Evolutionary conservation across 2,329 filamentous ascomycete species (phyloP), one percentile per base, ranked within the genome.

Genomic region (Ophiostoma novo-ulmi): DNA sequence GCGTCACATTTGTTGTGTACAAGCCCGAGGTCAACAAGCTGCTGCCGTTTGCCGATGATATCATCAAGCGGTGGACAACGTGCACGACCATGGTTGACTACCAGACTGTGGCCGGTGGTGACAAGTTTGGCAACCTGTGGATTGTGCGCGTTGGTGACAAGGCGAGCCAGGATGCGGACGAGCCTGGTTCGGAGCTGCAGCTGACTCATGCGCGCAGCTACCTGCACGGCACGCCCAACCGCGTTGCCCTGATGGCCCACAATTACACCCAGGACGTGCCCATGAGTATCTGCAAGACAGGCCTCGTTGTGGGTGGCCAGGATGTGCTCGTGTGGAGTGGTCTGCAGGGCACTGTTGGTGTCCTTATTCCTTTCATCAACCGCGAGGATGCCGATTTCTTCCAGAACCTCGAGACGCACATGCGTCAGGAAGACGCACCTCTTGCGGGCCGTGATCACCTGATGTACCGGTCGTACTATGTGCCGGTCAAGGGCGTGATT

Each of bases 101-200:
- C 79, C 95, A 99, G 78, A 97, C 95, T 0, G 89, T 92, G 35
- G 94, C 93, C 2, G 95, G 94, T 48, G 94, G 94, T 48, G 95
- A 99, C 82, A 98, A 97, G 78, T 99, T 99, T 75, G 96, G 95
- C 72, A 99, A 99, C 76, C 81, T 99, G 20, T 99, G 93, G 89
- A 87, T 99, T 64, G 85, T 99, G 39, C 91, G 95, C 67, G 95
- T 92, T 76, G 93, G 94, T 0, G 84, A 89, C 72, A 95, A 97
- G 78, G 89, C 90, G 8, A 97, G 92, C 52, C 90, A 93, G 74
- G 92, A 96, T 78, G 91, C 93, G 0, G 95, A 99, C 76, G 95
- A 97, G 79, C 92, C 97, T 72, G 92, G 92, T 66, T 92, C 92
- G 3, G 94, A 94, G 17, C 89, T 93, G 2, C 94, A 97, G 80